Evolutionary conservation across 805 yeast species (phyloP).

Genomic region (Myxozyma udenii): DNA sequence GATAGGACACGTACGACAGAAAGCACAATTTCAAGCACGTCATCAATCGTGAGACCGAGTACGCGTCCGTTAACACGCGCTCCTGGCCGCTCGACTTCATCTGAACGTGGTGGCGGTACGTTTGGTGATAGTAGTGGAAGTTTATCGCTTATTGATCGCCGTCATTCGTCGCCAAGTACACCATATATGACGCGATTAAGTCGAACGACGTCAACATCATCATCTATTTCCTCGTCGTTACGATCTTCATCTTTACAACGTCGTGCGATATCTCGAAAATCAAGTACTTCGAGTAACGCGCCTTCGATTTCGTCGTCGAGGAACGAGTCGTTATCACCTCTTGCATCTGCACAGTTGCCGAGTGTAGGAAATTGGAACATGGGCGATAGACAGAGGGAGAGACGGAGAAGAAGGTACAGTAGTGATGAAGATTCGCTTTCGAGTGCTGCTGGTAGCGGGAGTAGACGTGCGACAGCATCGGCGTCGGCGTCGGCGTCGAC

Average conservation of each 20-base stretch:
- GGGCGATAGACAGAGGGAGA: not conserved
- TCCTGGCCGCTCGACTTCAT: too few relatives aligned
- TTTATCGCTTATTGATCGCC: too few relatives aligned
- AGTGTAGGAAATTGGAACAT: not conserved
- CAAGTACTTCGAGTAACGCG: conserved; percentile 26
- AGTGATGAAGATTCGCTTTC: not conserved
- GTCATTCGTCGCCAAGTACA: conserved; percentile 19
- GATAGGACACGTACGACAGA: too few relatives aligned
- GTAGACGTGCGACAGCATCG: too few relatives aligned
- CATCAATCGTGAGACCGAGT: too few relatives aligned
- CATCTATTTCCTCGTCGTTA: conserved; percentile 26
- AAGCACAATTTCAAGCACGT: too few relatives aligned
- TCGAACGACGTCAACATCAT: conserved; percentile 25
- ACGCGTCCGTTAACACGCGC: too few relatives aligned
- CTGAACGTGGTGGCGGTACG: too few relatives aligned
- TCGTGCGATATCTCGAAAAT: conserved; percentile 21
- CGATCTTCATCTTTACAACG: conserved; percentile 10
- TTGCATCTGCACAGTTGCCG: conserved; percentile 12
- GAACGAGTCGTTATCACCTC: conserved; percentile 22
- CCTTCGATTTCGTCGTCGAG: conserved; percentile 18
- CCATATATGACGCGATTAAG: conserved; percentile 14
- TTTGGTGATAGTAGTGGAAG: too few relatives aligned
- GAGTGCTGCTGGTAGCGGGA: not conserved
- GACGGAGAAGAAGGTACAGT: not conserved
- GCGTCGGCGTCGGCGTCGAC: too few relatives aligned